phyloP scores from a whole-genome alignment of 2,329 filamentous ascomycete genomes.

The Aureobasidium sp. region DNA sequence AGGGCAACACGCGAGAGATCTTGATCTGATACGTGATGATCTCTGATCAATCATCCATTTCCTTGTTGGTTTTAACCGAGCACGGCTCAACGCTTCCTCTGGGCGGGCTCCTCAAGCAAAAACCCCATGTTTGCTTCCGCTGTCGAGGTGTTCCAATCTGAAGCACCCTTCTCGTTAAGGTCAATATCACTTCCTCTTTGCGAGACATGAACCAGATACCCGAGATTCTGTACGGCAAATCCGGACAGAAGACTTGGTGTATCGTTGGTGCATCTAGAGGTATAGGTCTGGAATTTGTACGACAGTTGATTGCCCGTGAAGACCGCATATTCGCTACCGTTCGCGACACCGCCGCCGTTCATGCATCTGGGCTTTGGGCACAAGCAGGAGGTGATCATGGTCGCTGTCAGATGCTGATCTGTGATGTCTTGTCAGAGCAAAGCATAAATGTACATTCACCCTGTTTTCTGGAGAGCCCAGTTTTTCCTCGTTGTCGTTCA shows the following conservation, averaged over 20 bases:
- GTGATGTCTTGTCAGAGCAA: constrained; percentile 47
- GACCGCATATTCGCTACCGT: constrained; percentile 48
- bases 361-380: constrained; percentile 36
- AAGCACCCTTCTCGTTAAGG: background rate
- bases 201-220: constrained; percentile 36
- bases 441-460: constrained; percentile 40
- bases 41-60: background rate
- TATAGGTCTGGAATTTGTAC: constrained; percentile 48
- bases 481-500: background rate
- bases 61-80: background rate
- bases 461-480: background rate
- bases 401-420: constrained; percentile 42
- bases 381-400: constrained; percentile 39
- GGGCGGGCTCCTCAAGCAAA: background rate
- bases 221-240: constrained; percentile 35
- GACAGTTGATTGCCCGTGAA: constrained; percentile 41
- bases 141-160: background rate
- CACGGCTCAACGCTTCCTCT: constrained; percentile 7
- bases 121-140: background rate
- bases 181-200: background rate
- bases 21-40: constrained; percentile 4
- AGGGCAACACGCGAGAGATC: background rate
- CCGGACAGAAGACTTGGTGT: constrained; percentile 38
- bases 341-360: constrained; percentile 35
- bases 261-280: constrained; percentile 42